Percentiles rank a stretch among this genome's conserved stretches.
These are phyloP conservation scores for Xylariaceae sp. DNA, from an alignment of 2,329 filamentous ascomycete species.

Conservation along the genomic window DNA sequence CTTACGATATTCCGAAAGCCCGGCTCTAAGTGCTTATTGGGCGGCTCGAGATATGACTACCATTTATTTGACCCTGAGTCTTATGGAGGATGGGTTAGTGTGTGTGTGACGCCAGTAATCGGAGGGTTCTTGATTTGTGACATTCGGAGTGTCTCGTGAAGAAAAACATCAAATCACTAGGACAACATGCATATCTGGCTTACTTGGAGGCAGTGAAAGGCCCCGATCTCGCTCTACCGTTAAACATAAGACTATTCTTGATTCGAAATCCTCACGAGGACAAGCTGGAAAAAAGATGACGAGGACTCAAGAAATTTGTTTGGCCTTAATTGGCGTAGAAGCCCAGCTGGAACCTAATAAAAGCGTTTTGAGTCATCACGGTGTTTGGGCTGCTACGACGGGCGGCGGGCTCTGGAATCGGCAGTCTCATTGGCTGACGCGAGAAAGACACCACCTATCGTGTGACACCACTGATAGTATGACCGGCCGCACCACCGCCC, in stretches of 20 bases:
- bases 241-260: slow-evolving; percentile 13
- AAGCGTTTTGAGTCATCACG: slow-evolving; percentile 30
- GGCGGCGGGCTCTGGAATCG: slow-evolving; percentile 10
- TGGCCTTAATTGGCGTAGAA: slow-evolving; percentile 13
- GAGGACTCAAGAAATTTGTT: slow-evolving; percentile 6
- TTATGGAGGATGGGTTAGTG: slow-evolving; percentile 8
- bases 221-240: slow-evolving; percentile 3
- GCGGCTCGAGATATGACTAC: too few species aligned
- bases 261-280: slow-evolving; percentile 4
- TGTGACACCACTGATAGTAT: slow-evolving; percentile 11
- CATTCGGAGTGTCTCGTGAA: slow-evolving; percentile 6
- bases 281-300: not conserved
- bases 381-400: slow-evolving; percentile 22
- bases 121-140: slow-evolving; percentile 8
- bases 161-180: slow-evolving; percentile 4
- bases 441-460: slow-evolving; percentile 17
- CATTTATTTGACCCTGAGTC: slow-evolving; percentile 12
- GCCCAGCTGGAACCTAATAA: slow-evolving; percentile 11
- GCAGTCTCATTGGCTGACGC: slow-evolving; percentile 20
- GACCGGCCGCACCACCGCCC: slow-evolving; percentile 3
- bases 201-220: slow-evolving; percentile 5
- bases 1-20: slow-evolving; percentile 2
- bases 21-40: slow-evolving; percentile 11
- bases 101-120: slow-evolving; percentile 12
- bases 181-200: slow-evolving; percentile 6